These are phyloP conservation scores for Sphaceloma murrayae DNA, from an alignment of 2,329 filamentous ascomycete genomes.

Conservation along the genomic window DNA sequence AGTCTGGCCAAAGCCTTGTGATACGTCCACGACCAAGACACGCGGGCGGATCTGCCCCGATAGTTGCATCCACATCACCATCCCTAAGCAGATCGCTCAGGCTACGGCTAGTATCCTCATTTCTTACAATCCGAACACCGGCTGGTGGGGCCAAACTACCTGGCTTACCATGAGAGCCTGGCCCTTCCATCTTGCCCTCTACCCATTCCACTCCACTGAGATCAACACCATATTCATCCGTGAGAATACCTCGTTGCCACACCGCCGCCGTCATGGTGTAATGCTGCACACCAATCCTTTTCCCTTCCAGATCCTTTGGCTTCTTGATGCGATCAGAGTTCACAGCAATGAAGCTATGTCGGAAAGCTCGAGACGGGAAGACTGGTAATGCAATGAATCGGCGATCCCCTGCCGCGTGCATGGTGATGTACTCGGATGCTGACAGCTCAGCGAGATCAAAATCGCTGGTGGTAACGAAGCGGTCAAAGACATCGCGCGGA, in stretches of 20 bases:
- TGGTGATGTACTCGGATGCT: slow-evolving; percentile 26
- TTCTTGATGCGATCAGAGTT: slow-evolving; percentile 26
- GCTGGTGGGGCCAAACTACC: slow-evolving; percentile 22
- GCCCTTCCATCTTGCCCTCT: slow-evolving; percentile 28
- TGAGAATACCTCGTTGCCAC: slow-evolving; percentile 29
- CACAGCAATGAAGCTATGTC: slow-evolving; percentile 29
- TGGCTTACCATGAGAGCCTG: slow-evolving; percentile 26
- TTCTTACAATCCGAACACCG: slow-evolving; percentile 24
- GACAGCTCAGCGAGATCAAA: slow-evolving; percentile 29
- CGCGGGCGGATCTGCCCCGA: slow-evolving; percentile 29
- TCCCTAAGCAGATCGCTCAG: slow-evolving; percentile 28
- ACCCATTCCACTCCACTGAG: slow-evolving; percentile 28
- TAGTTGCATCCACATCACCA: slow-evolving; percentile 32
- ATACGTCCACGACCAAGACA: slow-evolving; percentile 28
- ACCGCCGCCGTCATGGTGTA: slow-evolving; percentile 35
- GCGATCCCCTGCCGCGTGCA: slow-evolving; percentile 23
- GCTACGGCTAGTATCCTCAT: slow-evolving; percentile 25
- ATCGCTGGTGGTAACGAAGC: slow-evolving; percentile 25
- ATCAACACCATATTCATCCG: slow-evolving; percentile 30
- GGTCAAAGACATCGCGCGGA: slow-evolving; percentile 29
- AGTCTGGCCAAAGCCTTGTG: slow-evolving; percentile 30
- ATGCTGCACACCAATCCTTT: slow-evolving; percentile 30
- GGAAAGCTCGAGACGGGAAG: slow-evolving; percentile 28
- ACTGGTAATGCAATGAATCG: slow-evolving; percentile 28
- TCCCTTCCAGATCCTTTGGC: slow-evolving; percentile 29